phyloP scores from a whole-genome alignment of 2,329 filamentous ascomycete genomes.

The Scedosporium minutisporum region DNA sequence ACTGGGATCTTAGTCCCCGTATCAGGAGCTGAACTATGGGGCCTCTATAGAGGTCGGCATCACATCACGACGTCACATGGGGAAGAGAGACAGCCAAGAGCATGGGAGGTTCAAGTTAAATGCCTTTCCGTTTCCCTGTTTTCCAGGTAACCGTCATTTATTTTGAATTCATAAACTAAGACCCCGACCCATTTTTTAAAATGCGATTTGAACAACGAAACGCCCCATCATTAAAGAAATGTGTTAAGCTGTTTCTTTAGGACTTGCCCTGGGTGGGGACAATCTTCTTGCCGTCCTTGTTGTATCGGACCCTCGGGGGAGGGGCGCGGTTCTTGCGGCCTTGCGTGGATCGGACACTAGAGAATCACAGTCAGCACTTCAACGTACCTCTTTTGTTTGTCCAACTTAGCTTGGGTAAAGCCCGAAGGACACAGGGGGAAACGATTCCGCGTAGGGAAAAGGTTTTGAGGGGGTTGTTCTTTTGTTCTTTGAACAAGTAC shows the following conservation, averaged over 20 bases:
- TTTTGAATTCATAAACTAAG: not conserved
- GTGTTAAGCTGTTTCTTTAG: not conserved
- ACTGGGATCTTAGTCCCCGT: not conserved
- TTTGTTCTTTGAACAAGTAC: constrained; percentile 22
- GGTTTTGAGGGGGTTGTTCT: constrained; percentile 22
- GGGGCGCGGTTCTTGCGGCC: constrained; percentile 98
- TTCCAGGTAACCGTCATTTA: not conserved
- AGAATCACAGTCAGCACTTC: constrained; percentile 29
- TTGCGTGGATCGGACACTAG: constrained; percentile 89
- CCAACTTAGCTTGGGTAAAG: constrained; percentile 6
- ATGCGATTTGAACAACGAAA: constrained; percentile 1
- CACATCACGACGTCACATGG: not conserved
- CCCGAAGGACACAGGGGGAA: not conserved
- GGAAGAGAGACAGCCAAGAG: not conserved
- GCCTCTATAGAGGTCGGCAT: not conserved
- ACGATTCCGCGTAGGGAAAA: constrained; percentile 10
- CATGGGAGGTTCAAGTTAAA: not conserved
- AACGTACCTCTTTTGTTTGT: constrained; percentile 17
- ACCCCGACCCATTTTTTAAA: not conserved
- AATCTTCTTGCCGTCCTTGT: constrained; percentile 99
- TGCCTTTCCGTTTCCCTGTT: not conserved
- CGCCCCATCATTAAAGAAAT: not conserved
- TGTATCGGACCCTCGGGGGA: constrained; percentile 95
- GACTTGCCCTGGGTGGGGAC: constrained; percentile 70
- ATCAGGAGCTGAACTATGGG: not conserved